Base-by-base conservation (phyloP, 257 asterid species). In the Coffea eugenioides region DNA sequence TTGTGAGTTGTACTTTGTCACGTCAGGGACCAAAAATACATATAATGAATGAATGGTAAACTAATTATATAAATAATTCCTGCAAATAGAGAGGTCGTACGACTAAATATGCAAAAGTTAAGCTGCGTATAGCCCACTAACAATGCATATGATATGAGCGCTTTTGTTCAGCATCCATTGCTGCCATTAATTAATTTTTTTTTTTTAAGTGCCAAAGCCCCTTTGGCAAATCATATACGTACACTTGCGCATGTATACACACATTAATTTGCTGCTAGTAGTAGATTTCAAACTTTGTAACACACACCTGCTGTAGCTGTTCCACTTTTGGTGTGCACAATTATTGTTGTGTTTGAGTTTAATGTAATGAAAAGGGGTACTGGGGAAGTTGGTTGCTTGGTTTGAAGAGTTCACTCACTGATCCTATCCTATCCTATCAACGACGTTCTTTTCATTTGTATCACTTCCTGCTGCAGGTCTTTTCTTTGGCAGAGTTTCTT, bases 301-400 rank as follows among this genome's bases (percentile, higher is more conserved):
- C 18, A 21, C 61, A 25, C 43, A 31, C 34, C 34, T 31, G 34
- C 34, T 31, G 34, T 31, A 31, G 64, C 39, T 79, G 77, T 72
- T 79, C 69, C 43, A 65, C 82, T 79, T 79, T 79, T 27, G 52
- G 82, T 72, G 21, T 48, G 71, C 82, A 79, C 59, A 77, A 79
- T 79, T 54, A 79, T 79, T 70, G 64, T 49, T 61, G 34, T 31
- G 36, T 1, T 1, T 9, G 21, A 31, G 52, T 74, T 56, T 64
- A 12, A 51, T 69, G 73, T 69, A 39, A 69, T 18, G 14, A 69
- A 69, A 41, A 45, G 25, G 2, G 48, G 25, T 36, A 31, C 34
- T 1, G 34, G 51, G 15, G 39, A 64, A 69, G 64, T 73, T 51
- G 41, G 31, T 51, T 23, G 34, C 36, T 6, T 52, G 15, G 25